phyloP scores from a whole-genome alignment of 768 basidiomycete genomes.

The Tremella yokohamensis region DNA sequence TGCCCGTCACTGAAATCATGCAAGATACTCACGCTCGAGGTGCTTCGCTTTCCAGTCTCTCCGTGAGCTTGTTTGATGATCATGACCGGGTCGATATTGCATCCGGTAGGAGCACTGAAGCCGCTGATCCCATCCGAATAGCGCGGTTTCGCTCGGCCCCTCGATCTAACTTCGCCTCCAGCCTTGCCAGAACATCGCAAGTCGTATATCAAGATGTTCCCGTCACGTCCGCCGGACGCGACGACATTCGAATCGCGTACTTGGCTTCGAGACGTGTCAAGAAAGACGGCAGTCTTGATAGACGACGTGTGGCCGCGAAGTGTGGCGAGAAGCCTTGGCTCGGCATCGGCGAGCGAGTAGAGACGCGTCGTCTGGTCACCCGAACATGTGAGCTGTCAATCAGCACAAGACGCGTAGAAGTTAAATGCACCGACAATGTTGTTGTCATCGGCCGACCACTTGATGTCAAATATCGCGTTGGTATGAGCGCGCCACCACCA shows the following conservation, averaged over 20 bases:
- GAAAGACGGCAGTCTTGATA: constrained; percentile 44
- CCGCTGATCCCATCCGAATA: constrained; percentile 37
- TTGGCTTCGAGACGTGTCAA: constrained; percentile 33
- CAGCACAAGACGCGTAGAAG: not conserved
- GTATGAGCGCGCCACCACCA: constrained; percentile 45
- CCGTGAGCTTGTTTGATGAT: constrained; percentile 41
- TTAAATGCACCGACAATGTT: constrained; percentile 29
- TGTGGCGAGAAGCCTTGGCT: constrained; percentile 35
- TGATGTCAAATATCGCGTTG: constrained; percentile 49
- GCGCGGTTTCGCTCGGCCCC: constrained; percentile 2
- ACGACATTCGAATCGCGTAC: constrained; percentile 20
- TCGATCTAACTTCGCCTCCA: not conserved
- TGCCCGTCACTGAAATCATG: not conserved
- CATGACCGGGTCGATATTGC: constrained; percentile 39
- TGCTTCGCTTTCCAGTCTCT: constrained; percentile 17
- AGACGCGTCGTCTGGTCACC: constrained; percentile 43
- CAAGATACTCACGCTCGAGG: constrained; percentile 1
- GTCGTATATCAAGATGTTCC: constrained; percentile 48
- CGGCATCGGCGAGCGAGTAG: constrained; percentile 28
- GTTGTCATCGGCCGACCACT: constrained; percentile 44
- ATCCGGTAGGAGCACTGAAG: constrained; percentile 23
- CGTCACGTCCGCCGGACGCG: constrained; percentile 45
- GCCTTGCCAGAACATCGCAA: constrained; percentile 30
- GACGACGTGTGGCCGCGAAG: constrained; percentile 44
- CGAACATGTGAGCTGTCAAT: constrained; percentile 37